phyloP scores from a whole-genome alignment of 1,284 basidiomycete species.

The Inonotus obliquus region DNA sequence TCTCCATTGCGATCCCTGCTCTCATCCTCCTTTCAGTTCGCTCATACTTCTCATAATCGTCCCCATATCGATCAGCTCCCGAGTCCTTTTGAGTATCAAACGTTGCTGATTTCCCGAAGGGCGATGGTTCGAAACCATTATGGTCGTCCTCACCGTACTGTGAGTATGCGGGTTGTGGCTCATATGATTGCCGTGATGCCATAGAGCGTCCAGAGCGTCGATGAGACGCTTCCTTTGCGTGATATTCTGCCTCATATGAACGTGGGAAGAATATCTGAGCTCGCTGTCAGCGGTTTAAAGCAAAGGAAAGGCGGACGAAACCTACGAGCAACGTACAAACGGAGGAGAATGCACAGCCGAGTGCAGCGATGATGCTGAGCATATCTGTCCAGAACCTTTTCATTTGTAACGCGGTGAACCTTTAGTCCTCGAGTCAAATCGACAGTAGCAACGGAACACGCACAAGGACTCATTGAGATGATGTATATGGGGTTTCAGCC shows the following conservation, averaged over 20 bases:
- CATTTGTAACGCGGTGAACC: no score
- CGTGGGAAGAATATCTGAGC: conserved; percentile 74
- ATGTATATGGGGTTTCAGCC: conserved; percentile 51
- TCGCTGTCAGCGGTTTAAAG: not conserved
- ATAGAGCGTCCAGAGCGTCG: conserved; percentile 3
- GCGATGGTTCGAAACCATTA: not conserved
- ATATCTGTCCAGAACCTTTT: conserved; percentile 45
- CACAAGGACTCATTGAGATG: conserved; percentile 55
- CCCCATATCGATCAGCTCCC: not conserved
- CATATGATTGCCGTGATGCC: not conserved
- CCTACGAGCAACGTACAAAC: conserved; percentile 68
- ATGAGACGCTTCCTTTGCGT: conserved; percentile 36
- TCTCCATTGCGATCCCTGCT: not conserved
- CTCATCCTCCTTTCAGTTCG: not conserved
- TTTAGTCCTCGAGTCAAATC: conserved; percentile 33
- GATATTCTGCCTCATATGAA: conserved; percentile 58
- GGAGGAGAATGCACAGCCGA: conserved; percentile 63
- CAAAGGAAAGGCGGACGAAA: not conserved
- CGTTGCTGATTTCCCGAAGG: not conserved
- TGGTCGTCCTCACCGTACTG: not conserved
- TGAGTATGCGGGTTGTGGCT: not conserved
- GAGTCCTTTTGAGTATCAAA: not conserved
- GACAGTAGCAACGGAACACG: conserved; percentile 15
- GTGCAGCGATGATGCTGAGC: conserved; percentile 48
- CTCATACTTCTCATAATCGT: not conserved